Conservation (phyloP, 2,329 filamentous ascomycete species). For the Exophiala aquamarina region DNA sequence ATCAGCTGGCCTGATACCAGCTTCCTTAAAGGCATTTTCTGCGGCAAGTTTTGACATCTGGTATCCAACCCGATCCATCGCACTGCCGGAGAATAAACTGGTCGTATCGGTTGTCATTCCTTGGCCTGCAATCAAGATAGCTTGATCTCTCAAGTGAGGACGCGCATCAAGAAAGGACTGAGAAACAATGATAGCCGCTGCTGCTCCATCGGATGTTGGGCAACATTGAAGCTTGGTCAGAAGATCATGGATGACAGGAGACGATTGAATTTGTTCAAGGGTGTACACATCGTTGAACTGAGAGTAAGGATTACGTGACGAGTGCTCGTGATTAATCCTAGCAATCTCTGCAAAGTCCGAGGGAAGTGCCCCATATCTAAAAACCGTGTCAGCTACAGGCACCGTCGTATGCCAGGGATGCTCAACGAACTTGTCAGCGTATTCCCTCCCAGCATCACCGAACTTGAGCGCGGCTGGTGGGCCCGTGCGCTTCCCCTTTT, state of each 20-base stretch:
- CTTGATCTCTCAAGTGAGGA: slow-evolving; percentile 77
- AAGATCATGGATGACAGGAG: slow-evolving; percentile 77
- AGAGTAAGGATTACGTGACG: slow-evolving; percentile 90
- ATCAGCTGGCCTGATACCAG: slow-evolving; percentile 64
- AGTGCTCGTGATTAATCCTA: slow-evolving; percentile 89
- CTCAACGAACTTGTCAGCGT: slow-evolving; percentile 70
- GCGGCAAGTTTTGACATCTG: slow-evolving; percentile 77
- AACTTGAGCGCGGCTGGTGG: slow-evolving; percentile 91
- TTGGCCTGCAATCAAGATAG: slow-evolving; percentile 87
- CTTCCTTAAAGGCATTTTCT: slow-evolving; percentile 69
- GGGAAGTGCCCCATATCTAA: slow-evolving; percentile 70
- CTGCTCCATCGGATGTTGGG: slow-evolving; percentile 89
- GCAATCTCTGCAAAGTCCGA: slow-evolving; percentile 95
- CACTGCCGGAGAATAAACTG: slow-evolving; percentile 71
- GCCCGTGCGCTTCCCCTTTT: slow-evolving; percentile 75
- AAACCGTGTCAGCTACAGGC: too few species aligned
- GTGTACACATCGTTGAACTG: slow-evolving; percentile 94
- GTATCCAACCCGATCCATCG: slow-evolving; percentile 87
- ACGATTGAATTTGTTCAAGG: slow-evolving; percentile 73
- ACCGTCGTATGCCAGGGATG: too few species aligned
- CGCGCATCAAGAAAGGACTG: slow-evolving; percentile 83
- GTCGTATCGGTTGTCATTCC: slow-evolving; percentile 81
- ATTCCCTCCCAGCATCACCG: slow-evolving; percentile 88
- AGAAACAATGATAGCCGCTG: slow-evolving; percentile 84
- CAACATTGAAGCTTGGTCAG: slow-evolving; percentile 99